Evolutionary conservation across 129 eudicot genomes (phyloP).

Genomic region (Cynara cardunculus): DNA sequence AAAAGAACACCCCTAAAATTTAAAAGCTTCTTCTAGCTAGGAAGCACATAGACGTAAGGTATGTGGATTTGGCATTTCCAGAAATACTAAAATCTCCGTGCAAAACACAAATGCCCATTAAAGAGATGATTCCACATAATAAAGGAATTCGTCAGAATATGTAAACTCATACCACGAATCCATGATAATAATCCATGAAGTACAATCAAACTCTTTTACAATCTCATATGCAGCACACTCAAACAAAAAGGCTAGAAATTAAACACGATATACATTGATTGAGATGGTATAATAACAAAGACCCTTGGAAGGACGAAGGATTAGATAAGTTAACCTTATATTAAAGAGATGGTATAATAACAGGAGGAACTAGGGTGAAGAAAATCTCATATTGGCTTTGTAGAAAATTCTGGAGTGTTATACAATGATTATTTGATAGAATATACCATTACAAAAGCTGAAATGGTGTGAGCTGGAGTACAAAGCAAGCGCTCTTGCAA

Average conservation of each 20-base stretch:
- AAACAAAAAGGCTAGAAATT: background rate
- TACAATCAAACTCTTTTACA: background rate
- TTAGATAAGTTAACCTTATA: background rate
- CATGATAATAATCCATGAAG: constrained; percentile 12
- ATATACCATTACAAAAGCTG: background rate
- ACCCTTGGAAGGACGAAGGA: constrained; percentile 7
- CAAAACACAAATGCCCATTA: background rate
- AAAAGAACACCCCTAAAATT: background rate
- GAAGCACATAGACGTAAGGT: background rate
- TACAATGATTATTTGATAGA: background rate
- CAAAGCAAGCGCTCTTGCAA: background rate
- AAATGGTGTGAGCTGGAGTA: background rate
- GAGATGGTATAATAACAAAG: background rate
- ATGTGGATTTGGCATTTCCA: background rate
- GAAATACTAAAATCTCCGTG: background rate
- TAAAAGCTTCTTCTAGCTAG: background rate
- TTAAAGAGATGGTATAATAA: constrained; percentile 7
- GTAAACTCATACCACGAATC: constrained; percentile 14
- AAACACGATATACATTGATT: background rate
- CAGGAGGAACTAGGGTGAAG: constrained; percentile 1
- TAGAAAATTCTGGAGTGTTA: background rate
- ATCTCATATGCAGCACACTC: background rate
- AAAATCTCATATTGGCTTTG: constrained; percentile 6
- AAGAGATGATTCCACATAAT: background rate
- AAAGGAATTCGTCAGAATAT: background rate